Percentiles rank a stretch among this genome's conserved stretches.
Evolutionary conservation across 163 green algal genomes (phyloP).

Genomic region (Picocystis sp.): DNA sequence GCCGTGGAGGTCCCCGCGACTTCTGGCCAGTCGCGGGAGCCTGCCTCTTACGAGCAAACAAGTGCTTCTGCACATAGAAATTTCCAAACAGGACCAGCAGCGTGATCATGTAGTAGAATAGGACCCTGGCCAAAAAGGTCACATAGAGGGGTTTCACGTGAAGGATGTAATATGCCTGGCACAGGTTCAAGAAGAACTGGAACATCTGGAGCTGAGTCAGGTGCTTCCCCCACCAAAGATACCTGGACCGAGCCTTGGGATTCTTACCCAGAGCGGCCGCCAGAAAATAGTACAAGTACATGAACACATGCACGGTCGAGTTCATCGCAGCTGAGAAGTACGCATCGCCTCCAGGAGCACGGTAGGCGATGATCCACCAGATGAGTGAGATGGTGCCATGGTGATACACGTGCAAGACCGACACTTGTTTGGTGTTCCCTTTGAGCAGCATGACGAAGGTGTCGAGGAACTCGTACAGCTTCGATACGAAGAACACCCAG

Average conservation of each 20-base stretch:
- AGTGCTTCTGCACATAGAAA: constrained; percentile 31
- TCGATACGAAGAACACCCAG: constrained; percentile 47
- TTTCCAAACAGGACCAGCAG: constrained; percentile 31
- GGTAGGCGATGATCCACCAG: constrained; percentile 42
- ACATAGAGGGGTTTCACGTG: constrained; percentile 18
- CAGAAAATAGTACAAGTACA: constrained; percentile 56
- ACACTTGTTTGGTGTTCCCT: constrained; percentile 43
- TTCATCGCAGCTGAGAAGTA: constrained; percentile 55
- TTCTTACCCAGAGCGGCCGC: constrained; percentile 33
- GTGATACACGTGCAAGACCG: constrained; percentile 57
- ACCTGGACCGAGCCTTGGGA: constrained; percentile 24
- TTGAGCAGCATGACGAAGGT: constrained; percentile 59
- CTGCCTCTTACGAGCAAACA: not conserved
- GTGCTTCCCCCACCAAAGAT: constrained; percentile 56
- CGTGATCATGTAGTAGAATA: constrained; percentile 36
- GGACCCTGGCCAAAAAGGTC: not conserved
- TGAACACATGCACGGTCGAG: constrained; percentile 49
- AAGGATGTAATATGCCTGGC: constrained; percentile 28
- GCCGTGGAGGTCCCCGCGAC: no score
- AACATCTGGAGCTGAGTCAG: constrained; percentile 53
- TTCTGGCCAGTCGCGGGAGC: no score
- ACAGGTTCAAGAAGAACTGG: constrained; percentile 43
- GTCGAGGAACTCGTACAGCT: constrained; percentile 54
- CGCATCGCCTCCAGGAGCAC: constrained; percentile 32
- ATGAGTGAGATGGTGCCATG: constrained; percentile 45